phyloP scores from a whole-genome alignment of 352 stramenopile genomes.

The Globisporangium megalacanthum region DNA sequence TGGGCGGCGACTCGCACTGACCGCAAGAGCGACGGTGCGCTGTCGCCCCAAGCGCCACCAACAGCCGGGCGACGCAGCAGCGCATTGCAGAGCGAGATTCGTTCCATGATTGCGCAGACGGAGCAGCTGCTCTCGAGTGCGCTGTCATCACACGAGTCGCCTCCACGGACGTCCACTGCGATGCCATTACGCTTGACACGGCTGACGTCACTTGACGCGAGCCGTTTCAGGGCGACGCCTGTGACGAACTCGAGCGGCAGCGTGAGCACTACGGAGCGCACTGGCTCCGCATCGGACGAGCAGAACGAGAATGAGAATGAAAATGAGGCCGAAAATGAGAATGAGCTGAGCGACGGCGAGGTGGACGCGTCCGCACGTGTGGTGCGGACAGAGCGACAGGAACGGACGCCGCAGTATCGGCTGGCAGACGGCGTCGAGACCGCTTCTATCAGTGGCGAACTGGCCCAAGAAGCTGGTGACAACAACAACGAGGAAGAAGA shows the following conservation, averaged over 20 bases:
- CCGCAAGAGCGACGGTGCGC: too few relatives aligned
- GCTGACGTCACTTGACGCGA: neutral
- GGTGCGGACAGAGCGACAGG: neutral
- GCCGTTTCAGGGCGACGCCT: too few relatives aligned
- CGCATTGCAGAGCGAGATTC: conserved; percentile 10
- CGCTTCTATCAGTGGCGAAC: too few relatives aligned
- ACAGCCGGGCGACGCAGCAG: neutral
- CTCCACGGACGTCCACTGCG: neutral
- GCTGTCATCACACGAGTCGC: neutral
- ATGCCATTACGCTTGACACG: conserved; percentile 4
- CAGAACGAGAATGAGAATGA: neutral
- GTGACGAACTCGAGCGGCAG: neutral
- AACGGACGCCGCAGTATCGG: too few relatives aligned
- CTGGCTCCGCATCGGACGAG: neutral
- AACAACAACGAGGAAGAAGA: conserved; percentile 1
- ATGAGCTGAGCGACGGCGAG: conserved; percentile 15
- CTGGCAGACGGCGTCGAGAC: too few relatives aligned
- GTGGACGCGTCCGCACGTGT: neutral
- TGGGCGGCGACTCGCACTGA: too few relatives aligned
- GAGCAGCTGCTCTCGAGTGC: conserved; percentile 8
- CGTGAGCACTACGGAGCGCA: neutral
- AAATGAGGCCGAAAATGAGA: neutral
- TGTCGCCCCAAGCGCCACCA: too few relatives aligned
- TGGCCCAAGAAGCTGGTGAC: neutral
- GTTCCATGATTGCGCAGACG: conserved; percentile 13